Percentiles rank a stretch among this genome's conserved stretches.
These are phyloP conservation scores for Geotrichum europaeum DNA, from an alignment of 1,139 yeast genomes.

Conservation along the genomic window DNA sequence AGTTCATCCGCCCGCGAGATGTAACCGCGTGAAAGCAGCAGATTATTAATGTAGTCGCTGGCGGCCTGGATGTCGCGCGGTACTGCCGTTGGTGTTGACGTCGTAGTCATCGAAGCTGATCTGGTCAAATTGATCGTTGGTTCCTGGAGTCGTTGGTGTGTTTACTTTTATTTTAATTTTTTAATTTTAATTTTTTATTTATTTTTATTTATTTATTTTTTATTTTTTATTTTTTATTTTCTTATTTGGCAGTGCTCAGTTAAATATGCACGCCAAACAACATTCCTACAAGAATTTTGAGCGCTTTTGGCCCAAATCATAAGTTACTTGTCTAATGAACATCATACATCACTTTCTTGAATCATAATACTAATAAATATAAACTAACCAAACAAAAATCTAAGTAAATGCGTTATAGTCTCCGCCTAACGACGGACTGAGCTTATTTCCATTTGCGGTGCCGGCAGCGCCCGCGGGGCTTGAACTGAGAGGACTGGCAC, in stretches of 20 bases:
- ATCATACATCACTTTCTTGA: background rate
- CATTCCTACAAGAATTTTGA: background rate
- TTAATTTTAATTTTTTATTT: background rate
- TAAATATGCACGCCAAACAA: background rate
- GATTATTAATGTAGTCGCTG: constrained; percentile 27
- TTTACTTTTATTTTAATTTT: background rate
- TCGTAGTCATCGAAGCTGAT: background rate
- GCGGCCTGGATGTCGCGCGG: constrained; percentile 26
- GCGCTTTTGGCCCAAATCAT: no score
- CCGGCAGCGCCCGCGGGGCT: background rate
- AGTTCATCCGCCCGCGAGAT: constrained; percentile 11
- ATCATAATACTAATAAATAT: background rate
- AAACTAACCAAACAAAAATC: constrained; percentile 3
- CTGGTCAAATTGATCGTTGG: background rate
- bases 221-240: background rate
- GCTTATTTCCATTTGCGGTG: background rate
- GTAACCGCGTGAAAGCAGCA: constrained; percentile 28
- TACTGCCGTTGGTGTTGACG: constrained; percentile 4
- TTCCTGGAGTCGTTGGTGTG: background rate
- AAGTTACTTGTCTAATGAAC: background rate
- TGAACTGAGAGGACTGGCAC: constrained; percentile 1
- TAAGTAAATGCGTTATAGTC: background rate
- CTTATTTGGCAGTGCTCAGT: background rate
- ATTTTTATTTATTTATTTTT: background rate
- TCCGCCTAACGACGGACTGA: background rate